Base-by-base conservation (phyloP, 2,329 filamentous ascomycete genomes). In the Metarhizium anisopliae region DNA sequence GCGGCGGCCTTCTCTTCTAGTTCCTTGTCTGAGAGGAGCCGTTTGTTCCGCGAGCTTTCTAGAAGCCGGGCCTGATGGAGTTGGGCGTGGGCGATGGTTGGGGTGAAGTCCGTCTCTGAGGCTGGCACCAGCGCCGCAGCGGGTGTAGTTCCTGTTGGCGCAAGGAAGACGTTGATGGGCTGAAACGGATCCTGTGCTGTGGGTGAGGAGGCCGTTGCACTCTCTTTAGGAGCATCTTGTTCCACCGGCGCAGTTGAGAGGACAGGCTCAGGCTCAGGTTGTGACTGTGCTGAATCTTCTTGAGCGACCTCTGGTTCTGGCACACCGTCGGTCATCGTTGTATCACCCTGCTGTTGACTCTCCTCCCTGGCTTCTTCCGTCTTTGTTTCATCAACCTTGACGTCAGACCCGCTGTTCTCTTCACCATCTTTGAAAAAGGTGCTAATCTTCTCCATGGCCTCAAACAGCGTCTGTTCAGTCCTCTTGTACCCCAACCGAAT, bases 1-100 rank as follows among this genome's bases (percentile, higher is more conserved):
- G 82, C 84, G 5, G 81, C 77, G 38, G 84, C 85, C 60, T 85
- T 83, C 29, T 85, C 84, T 40, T 84, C 86, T 11, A 95, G 76
- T 67, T 97, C 93, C 38, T 82, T 83, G 70, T 97, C 91, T 1
- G 90, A 95, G 6, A 83, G 82, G 1, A 97, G 81, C 20, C 90
- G 85, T 59, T 81, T 85, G 69, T 95, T 95, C 58, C 85, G 83
- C 2, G 82, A 77, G 50, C 75, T 76, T 38, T 78, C 73, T 54
- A 79, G 76, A 1, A 94, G 78, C 2, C 83, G 78, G 13, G 81
- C 79, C 72, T 94, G 91, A 70, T 86, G 89, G 42, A 83, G 79
- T 69, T 86, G 87, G 59, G 83, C 90, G 71, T 88, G 90, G 56
- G 83, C 86, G 64, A 90, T 84, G 54, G 82, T 90, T 42, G 83